Conservation (phyloP, 345 rosid genomes). For the Xanthoceras sorbifolium region DNA sequence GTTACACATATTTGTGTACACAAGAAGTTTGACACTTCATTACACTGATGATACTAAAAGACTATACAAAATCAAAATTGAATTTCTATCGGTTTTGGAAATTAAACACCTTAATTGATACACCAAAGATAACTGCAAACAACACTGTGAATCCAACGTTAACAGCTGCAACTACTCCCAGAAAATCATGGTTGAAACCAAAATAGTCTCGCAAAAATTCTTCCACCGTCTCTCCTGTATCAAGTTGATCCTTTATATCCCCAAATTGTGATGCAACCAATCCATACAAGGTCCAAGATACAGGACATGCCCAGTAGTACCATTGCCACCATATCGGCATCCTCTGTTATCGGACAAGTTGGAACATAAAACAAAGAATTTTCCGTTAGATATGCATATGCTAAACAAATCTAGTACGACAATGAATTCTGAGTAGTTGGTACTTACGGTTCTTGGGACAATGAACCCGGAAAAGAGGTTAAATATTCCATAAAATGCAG, state of each 20-base stretch:
- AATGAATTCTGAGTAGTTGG: not conserved
- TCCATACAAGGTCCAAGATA: conserved; percentile 39
- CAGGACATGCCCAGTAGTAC: conserved; percentile 32
- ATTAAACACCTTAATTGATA: conserved; percentile 27
- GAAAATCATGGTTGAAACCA: conserved; percentile 27
- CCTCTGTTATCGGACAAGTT: conserved; percentile 18
- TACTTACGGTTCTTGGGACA: conserved; percentile 20
- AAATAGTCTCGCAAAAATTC: conserved; percentile 14
- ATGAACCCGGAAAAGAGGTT: conserved; percentile 16
- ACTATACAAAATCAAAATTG: no score
- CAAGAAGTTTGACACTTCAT: no score
- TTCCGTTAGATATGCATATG: no score
- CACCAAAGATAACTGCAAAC: conserved; percentile 27
- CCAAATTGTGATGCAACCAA: conserved; percentile 35
- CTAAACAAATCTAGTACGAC: no score
- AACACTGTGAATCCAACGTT: conserved; percentile 23
- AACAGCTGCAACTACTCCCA: conserved; percentile 26
- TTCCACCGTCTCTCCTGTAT: conserved; percentile 21
- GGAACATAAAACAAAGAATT: not conserved
- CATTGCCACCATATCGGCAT: conserved; percentile 38
- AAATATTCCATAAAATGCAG: conserved; percentile 14
- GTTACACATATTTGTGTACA: no score
- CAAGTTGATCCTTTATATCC: conserved; percentile 19
- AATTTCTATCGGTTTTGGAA: conserved; percentile 26
- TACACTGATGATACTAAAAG: no score